phyloP scores from a whole-genome alignment of 192 early-diverging fungal species.

The Thamnidium elegans region DNA sequence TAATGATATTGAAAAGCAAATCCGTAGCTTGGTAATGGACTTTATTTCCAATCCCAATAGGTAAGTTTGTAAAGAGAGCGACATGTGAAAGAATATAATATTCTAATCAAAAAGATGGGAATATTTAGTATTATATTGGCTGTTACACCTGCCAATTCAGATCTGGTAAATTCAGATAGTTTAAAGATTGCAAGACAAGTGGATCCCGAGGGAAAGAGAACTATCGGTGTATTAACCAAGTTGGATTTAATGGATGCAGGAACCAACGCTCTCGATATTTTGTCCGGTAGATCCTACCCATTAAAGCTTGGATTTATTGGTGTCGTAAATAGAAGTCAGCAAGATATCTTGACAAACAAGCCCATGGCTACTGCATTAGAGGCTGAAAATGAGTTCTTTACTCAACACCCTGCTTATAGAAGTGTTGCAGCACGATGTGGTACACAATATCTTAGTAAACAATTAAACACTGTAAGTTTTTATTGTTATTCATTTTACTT shows the following conservation, averaged over 20 bases:
- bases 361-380: conserved; percentile 69
- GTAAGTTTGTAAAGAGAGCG: conserved; percentile 16
- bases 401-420: conserved; percentile 68
- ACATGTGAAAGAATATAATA: no score
- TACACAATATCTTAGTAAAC: conserved; percentile 64
- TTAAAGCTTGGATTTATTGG: conserved; percentile 81
- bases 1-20: conserved; percentile 79
- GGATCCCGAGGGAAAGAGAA: conserved; percentile 73
- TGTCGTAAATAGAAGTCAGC: conserved; percentile 80
- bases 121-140: conserved; percentile 70
- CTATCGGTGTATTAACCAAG: conserved; percentile 80
- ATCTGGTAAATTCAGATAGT: conserved; percentile 82
- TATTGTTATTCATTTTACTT: neutral
- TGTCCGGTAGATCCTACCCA: conserved; percentile 73
- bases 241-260: conserved; percentile 85
- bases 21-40: conserved; percentile 69
- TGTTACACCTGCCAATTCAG: conserved; percentile 78
- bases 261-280: conserved; percentile 76
- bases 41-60: conserved; percentile 81
- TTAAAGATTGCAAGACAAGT: conserved; percentile 84
- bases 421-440: conserved; percentile 70
- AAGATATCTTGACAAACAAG: conserved; percentile 69
- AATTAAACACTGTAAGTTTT: conserved; percentile 56
- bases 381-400: conserved; percentile 67
- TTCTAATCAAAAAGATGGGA: neutral